Conservation (phyloP, 1,284 basidiomycete species). For the Porodaedalea pini region DNA sequence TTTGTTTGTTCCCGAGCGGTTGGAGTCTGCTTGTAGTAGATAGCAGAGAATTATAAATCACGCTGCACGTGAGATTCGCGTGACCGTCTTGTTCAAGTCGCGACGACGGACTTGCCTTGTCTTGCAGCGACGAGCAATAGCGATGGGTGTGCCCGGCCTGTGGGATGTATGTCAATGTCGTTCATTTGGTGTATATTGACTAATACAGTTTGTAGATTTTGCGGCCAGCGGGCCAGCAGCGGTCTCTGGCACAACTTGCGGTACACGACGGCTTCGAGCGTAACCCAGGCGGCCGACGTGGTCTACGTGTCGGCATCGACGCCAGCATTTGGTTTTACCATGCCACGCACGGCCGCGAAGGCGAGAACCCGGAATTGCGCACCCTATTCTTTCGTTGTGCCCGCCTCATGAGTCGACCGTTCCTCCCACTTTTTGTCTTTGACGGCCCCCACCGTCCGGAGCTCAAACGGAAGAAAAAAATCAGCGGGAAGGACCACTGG, state of each 20-base stretch:
- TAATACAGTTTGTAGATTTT: conserved; percentile 44
- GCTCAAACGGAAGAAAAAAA: conserved; percentile 76
- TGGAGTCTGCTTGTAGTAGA: no score
- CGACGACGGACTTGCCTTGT: no score
- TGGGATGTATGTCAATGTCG: conserved; percentile 30
- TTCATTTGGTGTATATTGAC: background rate
- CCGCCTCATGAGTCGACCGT: conserved; percentile 71
- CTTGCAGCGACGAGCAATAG: background rate
- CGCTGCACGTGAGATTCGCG: background rate
- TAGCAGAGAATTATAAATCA: no score
- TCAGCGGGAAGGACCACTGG: conserved; percentile 60
- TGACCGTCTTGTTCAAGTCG: background rate
- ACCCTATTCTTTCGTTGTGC: conserved; percentile 75
- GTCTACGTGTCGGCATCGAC: conserved; percentile 73
- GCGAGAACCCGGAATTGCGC: conserved; percentile 74
- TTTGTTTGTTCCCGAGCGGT: no score
- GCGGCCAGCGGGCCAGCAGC: conserved; percentile 55
- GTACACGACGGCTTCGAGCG: conserved; percentile 66
- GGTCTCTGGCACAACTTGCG: conserved; percentile 66
- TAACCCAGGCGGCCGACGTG: conserved; percentile 55
- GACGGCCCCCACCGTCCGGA: conserved; percentile 85
- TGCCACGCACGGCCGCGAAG: conserved; percentile 67
- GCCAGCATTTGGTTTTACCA: conserved; percentile 84
- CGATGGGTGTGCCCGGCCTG: conserved; percentile 27
- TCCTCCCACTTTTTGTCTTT: conserved; percentile 90